A percentile compares a stretch with the other conserved stretches of the same genome.
These are phyloP conservation scores for Phenoliferia sp. DNA, from an alignment of 1,284 basidiomycete genomes.

Conservation along the genomic window DNA sequence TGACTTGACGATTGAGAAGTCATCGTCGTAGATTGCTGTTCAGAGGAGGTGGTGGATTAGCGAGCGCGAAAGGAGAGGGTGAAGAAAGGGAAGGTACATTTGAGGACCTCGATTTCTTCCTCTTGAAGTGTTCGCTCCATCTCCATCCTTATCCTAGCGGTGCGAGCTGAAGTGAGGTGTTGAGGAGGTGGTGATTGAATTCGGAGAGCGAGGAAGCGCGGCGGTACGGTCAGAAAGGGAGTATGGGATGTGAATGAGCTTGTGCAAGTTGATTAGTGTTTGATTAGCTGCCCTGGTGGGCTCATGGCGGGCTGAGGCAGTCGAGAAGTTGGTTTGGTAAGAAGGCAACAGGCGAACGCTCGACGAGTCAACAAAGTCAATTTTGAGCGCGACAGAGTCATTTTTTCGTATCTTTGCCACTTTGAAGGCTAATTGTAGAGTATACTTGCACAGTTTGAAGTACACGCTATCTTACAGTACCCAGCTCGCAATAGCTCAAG, in stretches of 20 bases:
- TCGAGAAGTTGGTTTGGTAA: neutral
- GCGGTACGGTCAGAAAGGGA: neutral
- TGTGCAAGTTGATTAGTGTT: too few species aligned
- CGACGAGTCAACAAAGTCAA: neutral
- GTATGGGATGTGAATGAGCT: neutral
- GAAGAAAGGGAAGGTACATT: constrained; percentile 16
- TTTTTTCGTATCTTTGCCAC: neutral
- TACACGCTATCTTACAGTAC: neutral
- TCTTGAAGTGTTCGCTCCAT: constrained; percentile 30
- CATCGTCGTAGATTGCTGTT: constrained; percentile 34
- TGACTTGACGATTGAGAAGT: constrained; percentile 30
- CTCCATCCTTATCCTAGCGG: neutral
- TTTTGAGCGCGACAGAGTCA: too few species aligned
- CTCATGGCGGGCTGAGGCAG: neutral
- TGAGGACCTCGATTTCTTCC: constrained; percentile 34
- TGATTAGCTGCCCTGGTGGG: neutral
- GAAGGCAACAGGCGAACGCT: neutral
- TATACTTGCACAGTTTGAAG: neutral
- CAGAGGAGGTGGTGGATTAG: neutral
- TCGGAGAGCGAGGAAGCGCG: neutral
- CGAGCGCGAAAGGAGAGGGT: neutral
- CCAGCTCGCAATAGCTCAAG: neutral
- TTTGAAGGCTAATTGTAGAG: neutral
- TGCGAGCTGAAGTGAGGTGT: neutral
- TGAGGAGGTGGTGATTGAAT: neutral